phyloP scores from a whole-genome alignment of 164 flowering plant genomes.

The Kalanchoe fedtschenkoi region DNA sequence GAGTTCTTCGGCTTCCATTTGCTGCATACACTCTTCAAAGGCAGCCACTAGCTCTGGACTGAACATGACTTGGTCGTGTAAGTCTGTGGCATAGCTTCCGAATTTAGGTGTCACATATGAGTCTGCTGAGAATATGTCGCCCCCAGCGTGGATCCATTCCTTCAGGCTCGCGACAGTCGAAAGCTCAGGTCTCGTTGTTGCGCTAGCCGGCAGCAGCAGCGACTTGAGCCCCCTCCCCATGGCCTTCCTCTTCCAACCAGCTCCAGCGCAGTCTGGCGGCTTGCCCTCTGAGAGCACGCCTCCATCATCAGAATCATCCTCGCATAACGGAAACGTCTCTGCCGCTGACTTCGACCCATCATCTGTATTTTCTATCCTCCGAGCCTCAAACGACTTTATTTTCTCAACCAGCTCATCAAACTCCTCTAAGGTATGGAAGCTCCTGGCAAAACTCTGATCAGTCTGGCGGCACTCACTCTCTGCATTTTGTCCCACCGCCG shows the following conservation, averaged over 20 bases:
- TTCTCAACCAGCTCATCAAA: background rate
- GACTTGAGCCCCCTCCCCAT: background rate
- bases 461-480: background rate
- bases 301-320: background rate
- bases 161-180: background rate
- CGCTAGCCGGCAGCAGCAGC: background rate
- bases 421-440: background rate
- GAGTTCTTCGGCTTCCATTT: background rate
- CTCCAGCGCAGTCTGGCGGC: background rate
- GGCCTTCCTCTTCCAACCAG: conserved; percentile 1
- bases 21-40: background rate
- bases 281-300: background rate
- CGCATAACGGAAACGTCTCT: background rate
- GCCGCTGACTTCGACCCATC: background rate
- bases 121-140: background rate
- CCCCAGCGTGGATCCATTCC: background rate
- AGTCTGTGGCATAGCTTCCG: background rate
- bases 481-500: background rate
- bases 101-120: background rate
- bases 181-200: background rate
- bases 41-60: conserved; percentile 2
- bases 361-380: background rate
- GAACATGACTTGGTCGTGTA: background rate
- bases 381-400: background rate
- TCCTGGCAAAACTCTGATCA: background rate